Evolutionary conservation across 495 filamentous ascomycete genomes (phyloP), one percentile per base, ranked within the genome.

Genomic region (Neurospora sp.): DNA sequence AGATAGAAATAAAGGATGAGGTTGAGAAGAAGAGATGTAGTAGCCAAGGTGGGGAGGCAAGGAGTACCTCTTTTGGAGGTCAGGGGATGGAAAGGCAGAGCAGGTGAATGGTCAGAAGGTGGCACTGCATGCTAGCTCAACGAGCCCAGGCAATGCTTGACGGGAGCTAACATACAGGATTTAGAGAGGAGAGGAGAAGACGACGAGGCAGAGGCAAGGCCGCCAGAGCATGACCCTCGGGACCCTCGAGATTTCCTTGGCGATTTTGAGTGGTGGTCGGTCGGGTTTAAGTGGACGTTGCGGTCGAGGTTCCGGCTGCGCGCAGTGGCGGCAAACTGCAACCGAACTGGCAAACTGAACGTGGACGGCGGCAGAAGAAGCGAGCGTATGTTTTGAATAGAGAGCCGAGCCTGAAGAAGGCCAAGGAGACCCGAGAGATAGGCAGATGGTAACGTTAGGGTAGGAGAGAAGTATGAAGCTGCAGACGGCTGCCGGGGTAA

Each of bases 211-310:
- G 31, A 75, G 47, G 74, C 78, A 75, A 68, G 70, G 70, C 73
- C 76, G 75, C 65, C 70, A 69, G 74, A 68, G 79, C 78, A 80
- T 79, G 74, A 73, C 77, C 76, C 72, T 75, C 53, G 71, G 41
- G 73, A 39, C 12, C 53, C 14, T 18, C 27, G 1, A 31, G 53
- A 35, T 65, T 12, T 65, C 12, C 53, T 65, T 65, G 53, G 27
- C 53, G 53, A 35, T 35, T 65, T 18, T 18, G 53, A 65, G 53
- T 37, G 53, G 27, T 65, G 6, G 22, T 65, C 27, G 53, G 53
- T 31, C 53, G 53, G 27, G 53, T 61, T 35, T 7, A 16, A 31
- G 53, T 35, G 53, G 27, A 65, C 7, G 53, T 65, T 61, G 27
- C 27, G 53, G 53, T 65, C 31, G 53, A 65, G 53, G 27, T 65